Base-by-base conservation (phyloP, 148 eudicot genomes). In the Persicaria maculosa region DNA sequence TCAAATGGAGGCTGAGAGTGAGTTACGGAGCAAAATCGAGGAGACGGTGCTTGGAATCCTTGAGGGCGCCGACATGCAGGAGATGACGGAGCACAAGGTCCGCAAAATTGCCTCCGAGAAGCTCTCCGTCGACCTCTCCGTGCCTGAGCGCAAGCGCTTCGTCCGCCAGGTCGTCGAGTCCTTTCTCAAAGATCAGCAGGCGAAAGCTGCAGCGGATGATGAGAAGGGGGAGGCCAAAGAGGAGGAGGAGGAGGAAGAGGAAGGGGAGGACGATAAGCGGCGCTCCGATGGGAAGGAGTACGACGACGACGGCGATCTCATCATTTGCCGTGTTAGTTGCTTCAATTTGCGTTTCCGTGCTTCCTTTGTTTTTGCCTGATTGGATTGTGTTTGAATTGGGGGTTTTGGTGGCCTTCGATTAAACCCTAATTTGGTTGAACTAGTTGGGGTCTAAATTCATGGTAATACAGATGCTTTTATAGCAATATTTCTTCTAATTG, bases 281-380 rank as follows among this genome's bases (percentile, higher is more conserved):
- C 72, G 77, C 0, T 80, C 78, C 22, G 87, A 82, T 72, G 86
- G 76, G 10, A 85, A 83, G 31, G 97, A 92, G 86, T 90, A 79
- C 67, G 96, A 95, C 55, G 96, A 95, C 50, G 88, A 88, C 1
- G 98, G 98, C 55, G 93, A 88, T 76, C 93, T 88, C 72, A 92
- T 95, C 72, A 79, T 95, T 59, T 95, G 98, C 78, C 84, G 83
- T 54, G 97, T 95, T 20, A 77, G 84, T 83, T 58, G 15, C 4
- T 4, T 0, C 44, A 9, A 40, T 65, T 65, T 20, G 19, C 46
- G 47, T 43, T 65, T 65, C 2, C 19, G 43, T 59, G 15, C 25
- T 11, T 65, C 15, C 43, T 7, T 40, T 65, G 3, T 40, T 1
- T 2, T 50, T 44, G 11, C 25, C 40, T 31, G 40, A 31, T 31